Evolutionary conservation across 441 rosid species (phyloP), one percentile per base, ranked within the genome.

Genomic region (Flueggea neowawraea): DNA sequence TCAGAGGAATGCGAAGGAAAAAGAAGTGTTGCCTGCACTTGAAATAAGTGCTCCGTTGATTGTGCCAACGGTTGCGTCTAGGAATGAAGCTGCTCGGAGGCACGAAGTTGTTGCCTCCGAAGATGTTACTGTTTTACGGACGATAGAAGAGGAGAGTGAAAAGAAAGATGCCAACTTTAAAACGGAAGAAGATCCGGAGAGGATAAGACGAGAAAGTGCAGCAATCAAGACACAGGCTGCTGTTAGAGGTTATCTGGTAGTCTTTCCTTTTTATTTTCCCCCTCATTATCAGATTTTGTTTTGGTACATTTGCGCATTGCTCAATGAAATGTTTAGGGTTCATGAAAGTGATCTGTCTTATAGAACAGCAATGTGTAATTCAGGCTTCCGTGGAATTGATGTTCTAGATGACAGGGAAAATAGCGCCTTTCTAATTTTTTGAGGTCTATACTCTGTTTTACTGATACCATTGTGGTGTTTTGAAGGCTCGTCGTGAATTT

Each of bases 161-260:
- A 65, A 28, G 31, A 6, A 56, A 5, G 52, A 31, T 31, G 63
- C 32, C 60, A 65, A 60, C 70, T 47, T 61, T 53, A 77, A 68
- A 65, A 68, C 75, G 28, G 68, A 52, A 49, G 78, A 78, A 59
- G 89, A 69, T 71, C 60, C 82, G 62, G 88, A 75, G 67, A 71
- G 71, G 50, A 66, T 72, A 56, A 78, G 74, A 71, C 81, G 66
- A 17, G 88, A 83, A 63, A 68, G 74, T 65, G 96, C 95, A 72
- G 97, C 88, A 36, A 82, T 64, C 8, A 75, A 60, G 66, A 84
- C 82, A 51, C 97, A 93, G 74, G 87, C 97, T 70, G 89, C 86
- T 58, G 62, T 84, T 68, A 84, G 96, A 78, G 95, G 96, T 70
- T 85, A 68, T 78, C 86, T 79, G 97, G 96, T 94, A 76, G 66